Evolutionary conservation across 2,329 filamentous ascomycete species (phyloP).

Genomic region (Blumeria graminis): DNA sequence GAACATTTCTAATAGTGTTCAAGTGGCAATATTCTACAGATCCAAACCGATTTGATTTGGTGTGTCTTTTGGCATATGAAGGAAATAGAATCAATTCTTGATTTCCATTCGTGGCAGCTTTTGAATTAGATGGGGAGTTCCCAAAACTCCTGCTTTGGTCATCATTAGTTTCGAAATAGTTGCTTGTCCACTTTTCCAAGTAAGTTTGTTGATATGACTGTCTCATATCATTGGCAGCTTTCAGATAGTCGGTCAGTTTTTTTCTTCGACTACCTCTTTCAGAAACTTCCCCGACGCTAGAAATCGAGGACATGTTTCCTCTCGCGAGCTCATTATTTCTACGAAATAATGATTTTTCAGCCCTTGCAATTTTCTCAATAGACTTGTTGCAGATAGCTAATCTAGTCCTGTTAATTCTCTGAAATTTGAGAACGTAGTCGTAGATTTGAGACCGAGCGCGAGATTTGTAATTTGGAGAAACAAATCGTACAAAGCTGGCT

Average conservation of each 20-base stretch:
- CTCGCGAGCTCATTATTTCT: slow-evolving; percentile 17
- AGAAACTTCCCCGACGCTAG: slow-evolving; percentile 14
- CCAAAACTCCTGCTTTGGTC: slow-evolving; percentile 36
- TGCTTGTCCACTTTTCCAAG: slow-evolving; percentile 20
- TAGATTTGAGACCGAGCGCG: slow-evolving; percentile 56
- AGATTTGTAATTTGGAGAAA: slow-evolving; percentile 44
- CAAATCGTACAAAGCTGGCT: slow-evolving; percentile 46
- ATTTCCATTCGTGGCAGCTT: slow-evolving; percentile 54
- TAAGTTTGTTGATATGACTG: slow-evolving; percentile 38
- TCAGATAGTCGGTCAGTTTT: slow-evolving; percentile 51
- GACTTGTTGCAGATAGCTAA: slow-evolving; percentile 15
- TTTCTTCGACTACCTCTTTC: slow-evolving; percentile 51
- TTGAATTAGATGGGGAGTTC: slow-evolving; percentile 52
- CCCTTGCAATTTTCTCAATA: slow-evolving; percentile 11
- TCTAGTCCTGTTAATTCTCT: slow-evolving; percentile 28
- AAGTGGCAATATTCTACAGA: too few relatives aligned
- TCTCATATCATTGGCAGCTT: slow-evolving; percentile 45
- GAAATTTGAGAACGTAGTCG: slow-evolving; percentile 41
- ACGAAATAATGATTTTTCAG: slow-evolving; percentile 12
- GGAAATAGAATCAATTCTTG: slow-evolving; percentile 93
- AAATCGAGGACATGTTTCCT: slow-evolving; percentile 11
- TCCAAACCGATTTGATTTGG: slow-evolving; percentile 3
- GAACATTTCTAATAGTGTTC: slow-evolving; percentile 8
- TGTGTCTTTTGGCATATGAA: slow-evolving; percentile 49
- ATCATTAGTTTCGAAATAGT: slow-evolving; percentile 20